Base-by-base conservation (phyloP, 441 rosid species). In the Flueggea neowawraea region DNA sequence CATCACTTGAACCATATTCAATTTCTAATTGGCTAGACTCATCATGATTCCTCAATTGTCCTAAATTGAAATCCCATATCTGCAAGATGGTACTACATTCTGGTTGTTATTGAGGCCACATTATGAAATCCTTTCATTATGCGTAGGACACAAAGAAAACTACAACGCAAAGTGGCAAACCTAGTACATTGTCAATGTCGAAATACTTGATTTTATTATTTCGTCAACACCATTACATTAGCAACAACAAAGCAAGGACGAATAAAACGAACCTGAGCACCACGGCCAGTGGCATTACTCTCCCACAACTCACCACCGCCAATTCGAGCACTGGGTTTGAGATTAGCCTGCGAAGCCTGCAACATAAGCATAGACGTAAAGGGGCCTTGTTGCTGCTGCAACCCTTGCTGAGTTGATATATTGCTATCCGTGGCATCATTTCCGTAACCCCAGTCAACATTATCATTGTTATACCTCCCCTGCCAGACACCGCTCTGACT, bases 1-100 rank as follows among this genome's bases (percentile, higher is more conserved):
- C 71, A 66, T 68, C 68, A 12, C 62, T 75, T 16, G 72, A 53
- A 55, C 68, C 78, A 64, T 70, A 84, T 2, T 63, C 86, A 67
- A 66, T 69, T 69, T 85, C 87, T 31, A 69, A 52, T 16, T 69
- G 73, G 48, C 63, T 72, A 61, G 70, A 70, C 31, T 84, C 94
- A 47, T 84, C 85, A 0, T 65, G 71, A 55, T 58, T 72, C 75
- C 92, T 84, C 60, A 69, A 68, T 44, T 69, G 78, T 64, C 97
- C 96, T 54, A 73, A 76, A 71, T 85, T 69, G 73, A 89, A 91
- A 79, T 91, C 97, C 97, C 96, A 91, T 80, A 87, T 82, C 97
- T 91, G 79, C 78, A 82, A 72, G 54, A 16, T 16, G 60, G 48
- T 12, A 54, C 15, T 47, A 44, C 56, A 15, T 43, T 13, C 12